Base-by-base conservation (phyloP, 164 flowering plant species). In the Nelumbo lutea region DNA sequence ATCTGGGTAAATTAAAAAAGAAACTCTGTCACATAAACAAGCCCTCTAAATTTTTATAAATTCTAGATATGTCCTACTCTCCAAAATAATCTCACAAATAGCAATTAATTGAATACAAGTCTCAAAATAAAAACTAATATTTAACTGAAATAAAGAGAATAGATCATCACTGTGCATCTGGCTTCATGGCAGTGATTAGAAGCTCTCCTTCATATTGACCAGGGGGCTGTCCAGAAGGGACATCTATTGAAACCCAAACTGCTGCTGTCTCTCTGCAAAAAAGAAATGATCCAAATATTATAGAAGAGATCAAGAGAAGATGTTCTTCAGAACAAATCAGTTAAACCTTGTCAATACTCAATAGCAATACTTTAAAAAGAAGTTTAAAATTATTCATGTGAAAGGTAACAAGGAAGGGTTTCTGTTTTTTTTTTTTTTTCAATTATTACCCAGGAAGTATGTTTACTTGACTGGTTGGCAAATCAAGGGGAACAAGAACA, bases 401-500 rank as follows among this genome's bases (percentile, higher is more conserved):
- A 65, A 52, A 70, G 72, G 62, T 90, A 95, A 97, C 97, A 96
- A 71, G 97, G 93, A 76, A 77, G 68, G 27, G 27, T 27, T 27
- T 27, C 27, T 27, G 27, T 27, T 27, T 27, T 27, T 27, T 27
- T 27, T 27, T 27, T 27, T 27, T 27, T 27, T 27, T 27, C 27
- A 27, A 27, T 0, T 27, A 27, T 27, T 90, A 95, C 98, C 97
- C 97, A 71, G 97, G 93, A 76, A 77, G 68, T 67, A 94, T 71
- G 76, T 64, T 84, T 59, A 94, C 71, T 75, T 84, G 96, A 75
- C 81, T 76, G 75, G 75, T 74, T 71, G 98, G 98, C 67, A 83
- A 73, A 75, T 90, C 89, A 76, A 94, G 88, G 15, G 97, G 96
- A 48, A 90, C 97, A 77, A 95, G 96, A 76, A 97, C 98, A 90